Conservation (phyloP, 2,329 filamentous ascomycete species). For the Apiospora aurea region DNA sequence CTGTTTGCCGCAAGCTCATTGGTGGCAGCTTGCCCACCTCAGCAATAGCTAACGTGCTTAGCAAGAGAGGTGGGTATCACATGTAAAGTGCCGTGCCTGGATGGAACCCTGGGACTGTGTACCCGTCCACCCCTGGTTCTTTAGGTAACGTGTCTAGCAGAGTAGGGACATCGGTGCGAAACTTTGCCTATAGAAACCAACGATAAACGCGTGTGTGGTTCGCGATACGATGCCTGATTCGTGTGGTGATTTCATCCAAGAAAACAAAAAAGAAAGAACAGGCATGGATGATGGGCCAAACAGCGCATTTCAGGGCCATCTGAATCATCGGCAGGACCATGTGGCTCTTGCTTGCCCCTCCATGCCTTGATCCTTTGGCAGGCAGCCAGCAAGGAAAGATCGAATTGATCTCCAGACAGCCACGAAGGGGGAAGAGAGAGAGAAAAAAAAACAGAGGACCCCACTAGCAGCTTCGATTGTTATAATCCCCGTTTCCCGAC, state of each 20-base stretch:
- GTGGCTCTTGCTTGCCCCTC: background rate
- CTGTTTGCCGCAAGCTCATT: background rate
- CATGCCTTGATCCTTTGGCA: background rate
- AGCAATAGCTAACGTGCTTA: background rate
- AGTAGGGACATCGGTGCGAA: background rate
- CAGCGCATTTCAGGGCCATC: background rate
- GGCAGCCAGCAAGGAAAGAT: background rate
- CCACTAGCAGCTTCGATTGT: constrained; percentile 4
- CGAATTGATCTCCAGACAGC: background rate
- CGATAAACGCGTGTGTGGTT: background rate
- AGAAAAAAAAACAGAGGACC: background rate
- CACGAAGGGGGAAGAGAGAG: background rate
- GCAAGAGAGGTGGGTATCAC: constrained; percentile 9
- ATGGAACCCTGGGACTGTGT: background rate
- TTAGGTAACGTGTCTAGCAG: background rate
- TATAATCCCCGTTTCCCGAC: constrained; percentile 17
- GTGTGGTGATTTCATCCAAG: constrained; percentile 10
- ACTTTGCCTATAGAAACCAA: constrained; percentile 10
- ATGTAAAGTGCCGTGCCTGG: constrained; percentile 17
- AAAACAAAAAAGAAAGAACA: background rate
- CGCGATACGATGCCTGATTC: background rate
- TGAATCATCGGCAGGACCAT: background rate
- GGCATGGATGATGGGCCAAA: background rate
- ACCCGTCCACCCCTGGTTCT: background rate
- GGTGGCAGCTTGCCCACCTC: background rate